Base-by-base conservation (phyloP, 768 basidiomycete genomes). In the Leccinum ochraceum region DNA sequence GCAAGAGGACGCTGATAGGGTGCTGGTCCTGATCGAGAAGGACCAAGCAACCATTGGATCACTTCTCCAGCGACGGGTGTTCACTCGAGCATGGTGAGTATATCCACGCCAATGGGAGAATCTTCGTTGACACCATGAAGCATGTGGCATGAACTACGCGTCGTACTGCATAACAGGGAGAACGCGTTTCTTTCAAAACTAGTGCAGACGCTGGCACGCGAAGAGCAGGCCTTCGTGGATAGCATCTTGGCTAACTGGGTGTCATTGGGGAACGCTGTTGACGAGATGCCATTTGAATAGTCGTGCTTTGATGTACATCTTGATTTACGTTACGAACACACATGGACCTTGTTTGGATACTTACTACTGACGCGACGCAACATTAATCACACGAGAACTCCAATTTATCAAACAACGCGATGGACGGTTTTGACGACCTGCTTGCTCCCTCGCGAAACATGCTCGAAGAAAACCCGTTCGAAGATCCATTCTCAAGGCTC, bases 101-200 rank as follows among this genome's bases (percentile, higher is more conserved):
- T 39, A 50, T 56, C 16, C 26, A 30, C 49, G 10, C 6, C 49
- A 46, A 24, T 34, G 6, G 37, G 26, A 10, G 48, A 59, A 52
- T 32, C 39, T 20, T 58, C 46, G 42, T 50, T 61, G 61, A 66
- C 55, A 56, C 49, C 50, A 39, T 48, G 34, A 66, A 94, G 95
- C 65, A 85, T 97, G 83, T 98, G 95, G 94, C 92, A 96, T 67
- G 95, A 98, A 73, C 80, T 96, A n/a, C 86, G 92, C 24, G 91
- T 94, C 17, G 88, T 98, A 39, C 77, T 96, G 50, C 94, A 97
- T 74, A 94, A 95, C 64, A 81, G 90, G 57, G 95, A 97, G 76
- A 92, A 94, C 65, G 82, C 90, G 0, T 80, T 95, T 37, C 75
- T 95, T 28, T 89, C 90, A 0, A 80, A 88, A 62, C 78, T 89